Evolutionary conservation across 805 yeast genomes (phyloP).

Genomic region (Saccharomycopsis javanensis): DNA sequence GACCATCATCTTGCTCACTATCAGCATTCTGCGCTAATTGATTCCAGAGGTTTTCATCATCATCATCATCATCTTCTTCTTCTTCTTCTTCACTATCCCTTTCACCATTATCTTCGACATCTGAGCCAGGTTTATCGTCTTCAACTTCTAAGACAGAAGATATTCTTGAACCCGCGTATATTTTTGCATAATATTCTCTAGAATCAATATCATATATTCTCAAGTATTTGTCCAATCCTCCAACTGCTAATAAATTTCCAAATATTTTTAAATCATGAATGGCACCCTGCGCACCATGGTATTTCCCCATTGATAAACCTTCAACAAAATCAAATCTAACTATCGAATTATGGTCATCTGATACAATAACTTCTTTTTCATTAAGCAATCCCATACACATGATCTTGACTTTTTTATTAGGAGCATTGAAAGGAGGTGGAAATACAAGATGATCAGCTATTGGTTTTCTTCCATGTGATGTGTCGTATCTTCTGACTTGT

Average conservation of each 20-base stretch:
- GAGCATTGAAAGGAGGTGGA: constrained; percentile 4
- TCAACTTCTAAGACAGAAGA: constrained; percentile 29
- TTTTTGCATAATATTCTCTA: constrained; percentile 54
- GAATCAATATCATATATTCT: constrained; percentile 60
- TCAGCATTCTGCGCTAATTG: constrained; percentile 11
- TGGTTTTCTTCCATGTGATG: constrained; percentile 62
- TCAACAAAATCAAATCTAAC: constrained; percentile 42
- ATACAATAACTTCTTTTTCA: constrained; percentile 44
- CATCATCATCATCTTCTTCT: constrained; percentile 1
- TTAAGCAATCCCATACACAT: constrained; percentile 10
- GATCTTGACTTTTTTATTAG: constrained; percentile 11
- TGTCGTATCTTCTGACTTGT: constrained; percentile 64
- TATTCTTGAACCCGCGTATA: constrained; percentile 67
- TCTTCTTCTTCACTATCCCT: neutral
- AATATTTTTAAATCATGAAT: constrained; percentile 27
- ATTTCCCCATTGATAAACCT: constrained; percentile 58
- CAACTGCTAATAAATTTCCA: constrained; percentile 49
- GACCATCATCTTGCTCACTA: neutral
- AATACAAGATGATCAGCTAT: constrained; percentile 19
- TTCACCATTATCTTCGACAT: neutral
- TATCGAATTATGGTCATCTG: constrained; percentile 63
- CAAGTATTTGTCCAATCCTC: constrained; percentile 81
- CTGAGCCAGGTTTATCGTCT: neutral
- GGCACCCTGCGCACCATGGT: constrained; percentile 69
- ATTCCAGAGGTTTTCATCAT: constrained; percentile 17